These are phyloP conservation scores for Vigna unguiculata DNA, from an alignment of 306 rosid species.

Conservation along the genomic window DNA sequence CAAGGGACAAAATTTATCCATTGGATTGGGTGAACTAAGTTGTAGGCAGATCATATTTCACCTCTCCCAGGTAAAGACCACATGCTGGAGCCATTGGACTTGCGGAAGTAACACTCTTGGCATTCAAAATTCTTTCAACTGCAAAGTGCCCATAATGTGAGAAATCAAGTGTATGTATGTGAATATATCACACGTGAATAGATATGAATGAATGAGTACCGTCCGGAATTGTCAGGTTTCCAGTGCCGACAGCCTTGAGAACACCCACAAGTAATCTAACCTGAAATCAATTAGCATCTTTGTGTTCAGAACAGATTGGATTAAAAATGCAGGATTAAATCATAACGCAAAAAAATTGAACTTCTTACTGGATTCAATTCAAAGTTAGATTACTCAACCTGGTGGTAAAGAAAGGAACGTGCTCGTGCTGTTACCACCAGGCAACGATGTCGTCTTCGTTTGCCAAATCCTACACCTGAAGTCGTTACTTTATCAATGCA, in stretches of 20 bases:
- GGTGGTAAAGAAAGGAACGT: constrained; percentile 91
- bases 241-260: constrained; percentile 81
- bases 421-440: constrained; percentile 83
- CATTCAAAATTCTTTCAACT: constrained; percentile 87
- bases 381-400: constrained; percentile 59
- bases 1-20: constrained; percentile 6
- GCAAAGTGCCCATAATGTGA: constrained; percentile 40
- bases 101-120: constrained; percentile 73
- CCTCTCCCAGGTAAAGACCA: constrained; percentile 90
- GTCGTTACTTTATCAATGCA: constrained; percentile 34
- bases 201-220: constrained; percentile 47
- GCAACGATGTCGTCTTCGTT: constrained; percentile 73
- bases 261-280: constrained; percentile 94
- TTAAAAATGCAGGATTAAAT: constrained; percentile 18
- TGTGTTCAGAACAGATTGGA: constrained; percentile 25
- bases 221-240: constrained; percentile 68
- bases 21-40: constrained; percentile 17
- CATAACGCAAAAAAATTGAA: constrained; percentile 21
- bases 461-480: constrained; percentile 68
- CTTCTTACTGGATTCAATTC: constrained; percentile 13
- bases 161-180: not conserved
- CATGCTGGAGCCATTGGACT: constrained; percentile 98
- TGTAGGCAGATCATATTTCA: constrained; percentile 74
- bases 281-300: constrained; percentile 50
- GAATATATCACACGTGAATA: not conserved